Evolutionary conservation across 345 rosid genomes (phyloP), one percentile per base, ranked within the genome.

Genomic region (Iberis pinnata): DNA sequence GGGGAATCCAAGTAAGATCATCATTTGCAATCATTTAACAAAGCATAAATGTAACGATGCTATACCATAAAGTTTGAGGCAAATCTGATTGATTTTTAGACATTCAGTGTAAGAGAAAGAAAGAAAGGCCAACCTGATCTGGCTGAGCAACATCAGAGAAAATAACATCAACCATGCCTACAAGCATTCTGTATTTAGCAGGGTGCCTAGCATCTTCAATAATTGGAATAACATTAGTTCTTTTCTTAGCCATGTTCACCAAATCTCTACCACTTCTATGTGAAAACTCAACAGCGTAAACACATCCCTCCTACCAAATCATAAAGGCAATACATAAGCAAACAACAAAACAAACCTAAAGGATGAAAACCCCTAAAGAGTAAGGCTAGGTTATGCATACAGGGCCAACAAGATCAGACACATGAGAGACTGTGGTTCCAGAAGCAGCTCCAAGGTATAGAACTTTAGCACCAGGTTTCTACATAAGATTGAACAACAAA

Each of bases 141-240:
- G 99, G 99, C 63, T 93, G 99, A 32, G 99, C 97, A 79, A 93
- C 99, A 75, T 93, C 99, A 25, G 99, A 86, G 73, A 93, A 93
- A 43, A 93, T 82, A 13, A 93, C 97, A 82, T 93, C 99, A 41
- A 93, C 97, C 99, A 93, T 93, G 60, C 96, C 96, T n/a, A 93
- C 89, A 45, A 93, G 76, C 99, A 88, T 93, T 16, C 99, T 73
- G 69, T 93, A 93, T 69, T 93, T 93, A 14, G 89, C 73, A 10
- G 99, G 99, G 73, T 88, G 95, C 61, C 99, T 84, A 32, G 99
- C 97, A 86, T 93, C 97, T 42, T 93, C 99, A 62, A 93, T 93
- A 43, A 86, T 93, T 42, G 97, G 97, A 9, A 93, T 82, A 32
- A 93, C 78, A 71, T 93, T 93, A 0, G 99, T 88, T 43, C 97